A percentile compares a stretch with the other conserved stretches of the same genome.
phyloP scores from a whole-genome alignment of 179 eudicot species.

The Spinacia oleracea region DNA sequence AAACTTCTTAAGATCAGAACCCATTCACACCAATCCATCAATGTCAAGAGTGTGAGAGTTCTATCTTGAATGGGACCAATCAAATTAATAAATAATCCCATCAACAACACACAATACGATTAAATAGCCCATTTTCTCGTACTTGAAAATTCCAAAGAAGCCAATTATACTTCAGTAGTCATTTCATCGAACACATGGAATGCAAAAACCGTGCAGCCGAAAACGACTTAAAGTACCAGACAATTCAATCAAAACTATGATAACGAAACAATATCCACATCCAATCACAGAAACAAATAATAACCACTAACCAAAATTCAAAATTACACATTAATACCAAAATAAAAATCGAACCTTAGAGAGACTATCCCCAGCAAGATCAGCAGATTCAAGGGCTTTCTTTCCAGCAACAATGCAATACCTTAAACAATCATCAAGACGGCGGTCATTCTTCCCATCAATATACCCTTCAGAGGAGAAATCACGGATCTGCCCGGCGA shows the following conservation, averaged over 20 bases:
- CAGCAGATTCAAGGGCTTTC: slow-evolving; percentile 69
- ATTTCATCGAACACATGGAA: slow-evolving; percentile 15
- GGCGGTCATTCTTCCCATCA: slow-evolving; percentile 74
- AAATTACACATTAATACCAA: neutral
- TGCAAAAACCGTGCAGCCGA: neutral
- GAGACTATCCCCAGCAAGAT: slow-evolving; percentile 57
- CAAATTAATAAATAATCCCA: neutral
- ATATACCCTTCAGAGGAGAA: slow-evolving; percentile 67
- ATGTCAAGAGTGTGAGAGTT: neutral
- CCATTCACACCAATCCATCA: neutral
- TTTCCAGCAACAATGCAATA: slow-evolving; percentile 86
- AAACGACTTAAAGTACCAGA: neutral
- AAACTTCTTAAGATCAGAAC: neutral
- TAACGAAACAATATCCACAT: neutral
- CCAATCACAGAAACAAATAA: neutral
- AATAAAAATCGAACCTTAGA: slow-evolving; percentile 34
- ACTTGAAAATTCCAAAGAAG: neutral
- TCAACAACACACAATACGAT: neutral
- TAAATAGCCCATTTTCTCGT: neutral
- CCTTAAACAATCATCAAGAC: slow-evolving; percentile 66
- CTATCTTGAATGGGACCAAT: neutral
- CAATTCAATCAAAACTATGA: neutral
- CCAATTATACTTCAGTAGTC: neutral
- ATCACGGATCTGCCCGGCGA: slow-evolving; percentile 73
- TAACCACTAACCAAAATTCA: neutral